These are phyloP conservation scores for Bipolaris victoriae DNA, from an alignment of 2,329 filamentous ascomycete species.

Conservation along the genomic window DNA sequence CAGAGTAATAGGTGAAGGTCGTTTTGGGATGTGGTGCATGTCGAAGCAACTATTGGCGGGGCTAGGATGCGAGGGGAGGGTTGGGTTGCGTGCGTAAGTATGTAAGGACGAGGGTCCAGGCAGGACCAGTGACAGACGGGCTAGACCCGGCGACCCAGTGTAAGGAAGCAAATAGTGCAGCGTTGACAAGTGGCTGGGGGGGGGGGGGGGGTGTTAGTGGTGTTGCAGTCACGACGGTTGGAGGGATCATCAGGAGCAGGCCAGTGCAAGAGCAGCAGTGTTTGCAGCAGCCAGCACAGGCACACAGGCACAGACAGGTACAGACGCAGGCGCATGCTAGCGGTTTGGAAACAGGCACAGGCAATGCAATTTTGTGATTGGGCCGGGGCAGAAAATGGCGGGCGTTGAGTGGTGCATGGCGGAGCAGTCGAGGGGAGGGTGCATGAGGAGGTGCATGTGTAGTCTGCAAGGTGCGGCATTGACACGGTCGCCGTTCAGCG, in stretches of 20 bases:
- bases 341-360: conserved; percentile 12
- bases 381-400: conserved; percentile 27
- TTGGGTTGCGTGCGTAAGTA: conserved; percentile 1
- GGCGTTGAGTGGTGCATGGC: conserved; percentile 23
- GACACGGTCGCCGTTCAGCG: conserved; percentile 5
- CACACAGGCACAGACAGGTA: conserved; percentile 15
- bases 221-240: neutral
- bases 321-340: conserved; percentile 22
- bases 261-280: neutral
- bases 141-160: neutral
- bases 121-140: conserved; percentile 7
- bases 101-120: conserved; percentile 8
- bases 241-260: neutral
- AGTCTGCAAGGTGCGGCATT: conserved; percentile 17
- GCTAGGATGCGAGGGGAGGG: conserved; percentile 15
- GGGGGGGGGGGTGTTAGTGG: neutral
- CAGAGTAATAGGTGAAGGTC: neutral
- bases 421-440: neutral
- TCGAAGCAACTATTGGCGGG: conserved; percentile 20
- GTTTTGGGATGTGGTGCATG: conserved; percentile 16
- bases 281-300: neutral
- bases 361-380: conserved; percentile 35
- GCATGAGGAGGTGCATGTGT: conserved; percentile 24
- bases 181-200: neutral
- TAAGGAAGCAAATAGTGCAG: neutral